Conservation (phyloP, 2,329 filamentous ascomycete genomes). For the Pyrenophora tritici-repentis region DNA sequence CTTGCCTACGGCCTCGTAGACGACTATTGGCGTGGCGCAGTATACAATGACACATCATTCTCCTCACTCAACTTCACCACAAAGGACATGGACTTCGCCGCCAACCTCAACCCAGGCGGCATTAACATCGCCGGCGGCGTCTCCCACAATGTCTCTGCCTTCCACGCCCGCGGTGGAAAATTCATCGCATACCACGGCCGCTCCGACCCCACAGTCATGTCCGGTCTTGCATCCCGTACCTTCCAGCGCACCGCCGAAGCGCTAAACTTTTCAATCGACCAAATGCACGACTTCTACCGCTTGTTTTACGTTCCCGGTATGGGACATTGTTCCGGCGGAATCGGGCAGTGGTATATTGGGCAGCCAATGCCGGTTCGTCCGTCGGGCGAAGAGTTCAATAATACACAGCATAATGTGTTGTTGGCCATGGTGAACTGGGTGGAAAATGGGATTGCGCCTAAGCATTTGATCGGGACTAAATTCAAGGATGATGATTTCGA, state of each 20-base stretch:
- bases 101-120: conserved; percentile 34
- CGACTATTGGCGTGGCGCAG: conserved; percentile 30
- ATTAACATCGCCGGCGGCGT: conserved; percentile 49
- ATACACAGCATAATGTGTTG: conserved; percentile 46
- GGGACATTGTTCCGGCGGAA: conserved; percentile 55
- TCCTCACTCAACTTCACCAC: conserved; percentile 33
- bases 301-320: conserved; percentile 58
- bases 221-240: conserved; percentile 55
- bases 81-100: conserved; percentile 35
- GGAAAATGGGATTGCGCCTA: conserved; percentile 45
- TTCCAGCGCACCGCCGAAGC: conserved; percentile 49
- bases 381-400: conserved; percentile 23
- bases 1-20: conserved; percentile 52
- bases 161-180: conserved; percentile 15
- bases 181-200: conserved; percentile 24
- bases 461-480: conserved; percentile 28
- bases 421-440: conserved; percentile 53
- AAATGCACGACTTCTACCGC: conserved; percentile 51
- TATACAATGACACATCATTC: conserved; percentile 50
- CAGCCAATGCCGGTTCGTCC: conserved; percentile 6
- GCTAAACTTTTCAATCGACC: conserved; percentile 14
- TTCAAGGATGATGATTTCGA: conserved; percentile 18
- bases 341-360: conserved; percentile 45
- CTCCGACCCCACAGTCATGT: conserved; percentile 38
- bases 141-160: conserved; percentile 38